These are phyloP conservation scores for Spiraea crenata DNA, from an alignment of 331 rosid species.

Conservation along the genomic window DNA sequence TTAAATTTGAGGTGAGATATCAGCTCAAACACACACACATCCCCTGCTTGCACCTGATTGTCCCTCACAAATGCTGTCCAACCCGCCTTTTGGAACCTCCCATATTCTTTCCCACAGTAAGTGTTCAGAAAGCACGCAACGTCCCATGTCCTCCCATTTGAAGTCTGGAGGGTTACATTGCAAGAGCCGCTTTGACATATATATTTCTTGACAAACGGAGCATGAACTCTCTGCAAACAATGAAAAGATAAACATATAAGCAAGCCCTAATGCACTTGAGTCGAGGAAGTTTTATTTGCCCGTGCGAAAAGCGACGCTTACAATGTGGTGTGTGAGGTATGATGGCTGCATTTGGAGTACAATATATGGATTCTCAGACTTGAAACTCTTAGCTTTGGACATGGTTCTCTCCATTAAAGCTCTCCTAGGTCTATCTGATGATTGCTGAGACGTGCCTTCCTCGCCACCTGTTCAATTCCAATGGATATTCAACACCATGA, in stretches of 20 bases:
- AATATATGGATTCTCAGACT: not conserved
- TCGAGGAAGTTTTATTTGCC: not conserved
- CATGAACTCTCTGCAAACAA: not conserved
- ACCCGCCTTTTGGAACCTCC: not conserved
- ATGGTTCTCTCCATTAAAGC: not conserved
- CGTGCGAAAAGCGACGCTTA: not conserved
- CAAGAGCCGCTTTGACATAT: not conserved
- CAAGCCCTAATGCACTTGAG: not conserved
- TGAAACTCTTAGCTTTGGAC: not conserved
- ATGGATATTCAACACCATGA: not conserved
- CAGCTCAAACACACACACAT: conserved; percentile 14
- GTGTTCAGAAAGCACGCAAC: not conserved
- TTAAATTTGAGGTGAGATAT: not conserved
- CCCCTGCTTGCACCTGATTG: not conserved
- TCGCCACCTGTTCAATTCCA: not conserved
- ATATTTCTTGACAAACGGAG: not conserved
- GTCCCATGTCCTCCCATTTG: conserved; percentile 2
- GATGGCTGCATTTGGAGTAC: not conserved
- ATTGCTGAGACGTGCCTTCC: not conserved
- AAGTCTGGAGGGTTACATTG: not conserved
- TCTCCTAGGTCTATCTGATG: not conserved
- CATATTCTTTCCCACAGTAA: not conserved
- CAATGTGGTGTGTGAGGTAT: not conserved
- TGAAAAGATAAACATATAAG: not conserved
- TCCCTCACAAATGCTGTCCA: conserved; percentile 25